Percentiles rank a stretch among this genome's conserved stretches.
These are phyloP conservation scores for Lolium multiflorum DNA, from an alignment of 176 grass and related monocot species.

Conservation along the genomic window DNA sequence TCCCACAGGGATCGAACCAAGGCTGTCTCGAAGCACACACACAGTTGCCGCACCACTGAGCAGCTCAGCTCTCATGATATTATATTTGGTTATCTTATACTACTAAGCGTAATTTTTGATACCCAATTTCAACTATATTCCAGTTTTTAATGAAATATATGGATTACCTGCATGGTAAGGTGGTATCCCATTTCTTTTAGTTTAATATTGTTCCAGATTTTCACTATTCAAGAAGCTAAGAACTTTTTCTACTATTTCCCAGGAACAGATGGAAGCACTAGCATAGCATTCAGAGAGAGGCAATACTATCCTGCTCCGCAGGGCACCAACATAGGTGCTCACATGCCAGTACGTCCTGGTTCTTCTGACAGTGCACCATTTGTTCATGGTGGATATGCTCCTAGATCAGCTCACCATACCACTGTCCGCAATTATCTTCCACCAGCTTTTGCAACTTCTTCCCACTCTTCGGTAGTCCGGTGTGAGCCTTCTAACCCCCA, in stretches of 20 bases:
- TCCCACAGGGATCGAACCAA: not conserved
- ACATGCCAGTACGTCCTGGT: constrained; percentile 39
- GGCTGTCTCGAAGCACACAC: not conserved
- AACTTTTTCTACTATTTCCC: not conserved
- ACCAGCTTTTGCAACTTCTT: constrained; percentile 47
- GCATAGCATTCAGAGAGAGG: constrained; percentile 47
- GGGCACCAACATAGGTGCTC: constrained; percentile 45
- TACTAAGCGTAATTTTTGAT: not conserved
- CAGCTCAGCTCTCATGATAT: not conserved
- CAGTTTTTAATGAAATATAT: constrained; percentile 31
- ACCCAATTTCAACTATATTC: not conserved
- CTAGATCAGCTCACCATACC: constrained; percentile 43
- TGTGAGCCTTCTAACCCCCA: constrained; percentile 35
- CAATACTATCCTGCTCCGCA: constrained; percentile 49
- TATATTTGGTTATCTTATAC: not conserved
- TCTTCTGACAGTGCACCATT: constrained; percentile 38
- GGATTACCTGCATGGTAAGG: not conserved
- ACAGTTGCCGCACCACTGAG: not conserved
- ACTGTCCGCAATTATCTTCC: constrained; percentile 37
- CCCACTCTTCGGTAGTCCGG: constrained; percentile 30
- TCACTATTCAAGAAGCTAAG: constrained; percentile 31
- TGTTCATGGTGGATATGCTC: constrained; percentile 43
- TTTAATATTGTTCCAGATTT: constrained; percentile 12
- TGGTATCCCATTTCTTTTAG: not conserved
- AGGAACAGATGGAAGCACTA: constrained; percentile 37